Base-by-base conservation (phyloP, 1,284 basidiomycete species). In the Pseudomicrostroma phylloplanum region DNA sequence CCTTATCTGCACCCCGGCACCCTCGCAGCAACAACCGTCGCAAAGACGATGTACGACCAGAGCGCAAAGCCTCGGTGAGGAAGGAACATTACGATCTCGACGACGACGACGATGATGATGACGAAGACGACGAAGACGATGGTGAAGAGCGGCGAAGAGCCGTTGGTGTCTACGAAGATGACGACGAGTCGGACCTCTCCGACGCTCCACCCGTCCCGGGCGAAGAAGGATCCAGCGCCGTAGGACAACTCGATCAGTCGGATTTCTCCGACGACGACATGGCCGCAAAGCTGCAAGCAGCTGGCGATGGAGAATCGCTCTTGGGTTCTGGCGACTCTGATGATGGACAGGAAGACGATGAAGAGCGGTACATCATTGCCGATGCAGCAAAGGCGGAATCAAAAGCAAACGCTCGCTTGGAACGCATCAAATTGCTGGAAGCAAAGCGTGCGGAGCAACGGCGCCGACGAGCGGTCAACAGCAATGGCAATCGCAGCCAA, bases 261-360 rank as follows among this genome's bases (percentile, higher is more conserved):
- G 68, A 71, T 21, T 36, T 36, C 30, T 72, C 74, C 12, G 75
- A 76, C 40, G 65, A 67, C 26, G 74, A 73, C 30, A 76, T 77
- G 74, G 76, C 72, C 40, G 68, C 67, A 55, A 72, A 75, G 63
- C 72, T 77, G 17, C 69, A 67, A 39, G 76, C 70, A 42, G 76
- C 76, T 0, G 73, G 74, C 13, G 74, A 76, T 36, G 74, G 73
- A 48, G 76, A 76, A 41, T 77, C 76, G 15, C 67, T 77, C 12
- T 65, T 77, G n/a, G 76, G 76, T 43, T 76, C 74, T n/a, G 76
- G 67, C 55, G 67, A 66, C 58, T 74, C 72, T 4, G 67, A 66
- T 57, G 70, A 74, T 2, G 73, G 75, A 26, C 67, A 65, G n/a
- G 68, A 75, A 46, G 67, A 70, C 26, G 68, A 76, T 26, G 76